Base-by-base conservation (phyloP, 2,329 filamentous ascomycete genomes). In the Cercospora citrullina region DNA sequence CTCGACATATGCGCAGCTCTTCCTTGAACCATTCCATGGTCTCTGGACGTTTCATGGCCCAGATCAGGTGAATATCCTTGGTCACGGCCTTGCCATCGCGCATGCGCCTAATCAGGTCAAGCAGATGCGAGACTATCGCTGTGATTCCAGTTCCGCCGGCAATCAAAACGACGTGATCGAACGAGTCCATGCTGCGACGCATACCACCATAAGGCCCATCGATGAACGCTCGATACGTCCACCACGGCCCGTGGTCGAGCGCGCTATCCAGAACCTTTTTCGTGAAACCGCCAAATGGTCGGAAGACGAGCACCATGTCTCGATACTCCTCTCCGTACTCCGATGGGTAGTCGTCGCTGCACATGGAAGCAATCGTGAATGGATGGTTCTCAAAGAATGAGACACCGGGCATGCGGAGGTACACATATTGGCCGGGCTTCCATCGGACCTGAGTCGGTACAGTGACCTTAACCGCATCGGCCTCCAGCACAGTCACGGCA, bases 11-110 rank as follows among this genome's bases (percentile, higher is more conserved):
- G 59, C 93, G 88, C 67, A 97, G 84, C 79, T 97, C 94, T 80
- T 97, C 94, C 72, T 92, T 91, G 84, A 97, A 98, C 94, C 94
- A 98, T 77, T 97, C 93, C 89, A 98, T 93, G 0, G 93, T 92
- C 79, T 97, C 94, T 14, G 95, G 89, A 65, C 91, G 88, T 80
- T 95, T 96, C 72, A 97, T 84, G 5, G 94, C 89, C 94, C 94
- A 98, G n/a, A 98, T 87, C 1, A 98, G 92, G 16, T 95, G 90
- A 5, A 98, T 90, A 71, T 90, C 92, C 78, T 91, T 92, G 1
- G 94, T 97, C 55, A 97, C 92, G 36, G 94, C 94, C 79, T 97
- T 97, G 60, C 93, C 92, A 76, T 97, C 94, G 68, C 93, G 89
- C 90, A 98, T 97, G 68, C 93, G 89, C 81, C 97, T 97, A 81